Conservation (phyloP, 1,284 basidiomycete species). For the Cryptococcus sp. region DNA sequence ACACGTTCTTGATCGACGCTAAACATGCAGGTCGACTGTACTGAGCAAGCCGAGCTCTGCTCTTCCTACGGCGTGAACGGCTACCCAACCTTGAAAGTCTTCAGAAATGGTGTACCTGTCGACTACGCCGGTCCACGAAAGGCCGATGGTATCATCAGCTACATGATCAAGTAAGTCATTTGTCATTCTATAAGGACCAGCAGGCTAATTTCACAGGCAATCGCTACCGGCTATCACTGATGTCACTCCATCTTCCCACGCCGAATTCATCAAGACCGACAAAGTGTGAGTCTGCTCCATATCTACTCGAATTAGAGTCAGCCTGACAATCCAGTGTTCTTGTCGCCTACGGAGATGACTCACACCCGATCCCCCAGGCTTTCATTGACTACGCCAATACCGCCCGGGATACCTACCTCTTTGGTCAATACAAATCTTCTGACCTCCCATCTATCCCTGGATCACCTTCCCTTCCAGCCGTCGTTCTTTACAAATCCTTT, state of each 20-base stretch:
- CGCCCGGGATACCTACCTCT: constrained; percentile 88
- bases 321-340: constrained; percentile 55
- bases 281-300: constrained; percentile 55
- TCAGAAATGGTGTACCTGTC: constrained; percentile 71
- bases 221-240: constrained; percentile 87
- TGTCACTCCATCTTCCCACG: constrained; percentile 68
- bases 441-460: constrained; percentile 65
- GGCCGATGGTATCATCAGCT: constrained; percentile 92
- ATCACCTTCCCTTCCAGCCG: constrained; percentile 65
- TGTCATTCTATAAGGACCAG: neutral
- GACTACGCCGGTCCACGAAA: constrained; percentile 88
- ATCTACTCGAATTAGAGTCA: neutral
- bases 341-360: constrained; percentile 72
- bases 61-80: constrained; percentile 78
- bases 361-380: constrained; percentile 63
- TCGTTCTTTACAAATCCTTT: constrained; percentile 89
- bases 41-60: constrained; percentile 81
- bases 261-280: constrained; percentile 84
- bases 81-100: constrained; percentile 66
- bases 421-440: constrained; percentile 75
- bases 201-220: constrained; percentile 57
- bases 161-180: constrained; percentile 88
- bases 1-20: neutral
- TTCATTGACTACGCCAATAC: constrained; percentile 77
- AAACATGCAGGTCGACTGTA: constrained; percentile 68